Conservation (phyloP, 176 grass and related monocot species). For the Oryza glumipatula region DNA sequence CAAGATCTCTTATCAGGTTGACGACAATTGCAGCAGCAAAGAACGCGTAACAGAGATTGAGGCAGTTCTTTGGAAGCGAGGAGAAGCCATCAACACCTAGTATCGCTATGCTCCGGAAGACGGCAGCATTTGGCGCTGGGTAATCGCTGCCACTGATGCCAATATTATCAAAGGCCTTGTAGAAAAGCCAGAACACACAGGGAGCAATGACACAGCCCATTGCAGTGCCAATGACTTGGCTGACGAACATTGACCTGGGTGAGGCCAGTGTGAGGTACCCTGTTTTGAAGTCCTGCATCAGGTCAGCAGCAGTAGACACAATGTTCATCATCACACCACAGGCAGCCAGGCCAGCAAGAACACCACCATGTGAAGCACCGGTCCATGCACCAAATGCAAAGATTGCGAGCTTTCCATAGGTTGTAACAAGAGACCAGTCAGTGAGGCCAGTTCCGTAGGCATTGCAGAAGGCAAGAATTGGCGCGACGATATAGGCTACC, state of each 20-base stretch:
- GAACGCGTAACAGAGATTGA: conserved; percentile 16
- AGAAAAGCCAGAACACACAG: conserved; percentile 48
- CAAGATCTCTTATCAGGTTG: conserved; percentile 43
- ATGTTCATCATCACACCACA: conserved; percentile 48
- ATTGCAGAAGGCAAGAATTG: conserved; percentile 44
- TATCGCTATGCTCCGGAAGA: conserved; percentile 37
- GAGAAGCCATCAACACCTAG: conserved; percentile 40
- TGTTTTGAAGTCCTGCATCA: conserved; percentile 47
- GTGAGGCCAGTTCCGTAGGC: conserved; percentile 44
- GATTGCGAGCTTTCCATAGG: conserved; percentile 38
- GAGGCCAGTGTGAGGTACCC: conserved; percentile 41
- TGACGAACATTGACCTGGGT: conserved; percentile 48
- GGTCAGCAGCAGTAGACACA: conserved; percentile 35
- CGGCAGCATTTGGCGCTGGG: conserved; percentile 37
- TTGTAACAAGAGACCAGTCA: conserved; percentile 44
- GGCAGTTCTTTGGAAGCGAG: conserved; percentile 37
- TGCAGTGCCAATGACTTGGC: conserved; percentile 39
- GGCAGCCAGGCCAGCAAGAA: conserved; percentile 35
- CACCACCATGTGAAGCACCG: conserved; percentile 34
- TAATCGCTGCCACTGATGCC: conserved; percentile 29
- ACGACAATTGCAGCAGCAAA: conserved; percentile 24
- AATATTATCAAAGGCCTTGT: conserved; percentile 30
- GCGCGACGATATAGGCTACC: conserved; percentile 39
- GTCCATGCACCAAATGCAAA: conserved; percentile 40
- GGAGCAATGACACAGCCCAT: conserved; percentile 42